These are phyloP conservation scores for Tricholoma hemisulphureum DNA, from an alignment of 768 basidiomycete species.

Conservation along the genomic window DNA sequence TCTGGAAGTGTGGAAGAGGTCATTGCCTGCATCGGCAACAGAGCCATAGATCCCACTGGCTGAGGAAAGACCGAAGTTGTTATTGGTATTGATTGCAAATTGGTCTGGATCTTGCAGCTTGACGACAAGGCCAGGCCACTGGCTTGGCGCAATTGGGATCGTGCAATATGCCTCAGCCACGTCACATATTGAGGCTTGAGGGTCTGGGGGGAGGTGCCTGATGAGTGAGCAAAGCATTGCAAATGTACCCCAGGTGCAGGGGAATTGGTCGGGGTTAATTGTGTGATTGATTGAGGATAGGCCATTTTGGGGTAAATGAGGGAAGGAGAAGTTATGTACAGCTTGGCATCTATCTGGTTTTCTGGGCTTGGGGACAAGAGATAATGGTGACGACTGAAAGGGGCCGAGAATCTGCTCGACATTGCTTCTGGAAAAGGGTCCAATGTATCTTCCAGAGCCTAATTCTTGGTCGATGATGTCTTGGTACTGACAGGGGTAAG, in stretches of 20 bases:
- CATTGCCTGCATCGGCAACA: background rate
- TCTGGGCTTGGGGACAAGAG: no score
- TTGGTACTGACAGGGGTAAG: no score
- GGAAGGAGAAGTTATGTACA: no score
- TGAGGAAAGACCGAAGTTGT: no score
- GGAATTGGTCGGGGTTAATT: conserved; percentile 33
- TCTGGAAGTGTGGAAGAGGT: conserved; percentile 26
- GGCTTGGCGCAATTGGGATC: conserved; percentile 24
- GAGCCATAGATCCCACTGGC: background rate
- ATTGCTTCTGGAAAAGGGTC: conserved; percentile 9
- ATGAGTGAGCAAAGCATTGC: conserved; percentile 26
- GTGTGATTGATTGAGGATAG: conserved; percentile 30
- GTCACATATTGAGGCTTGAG: conserved; percentile 35
- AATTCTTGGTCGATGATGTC: conserved; percentile 27
- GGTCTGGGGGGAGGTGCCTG: conserved; percentile 32
- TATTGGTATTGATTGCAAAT: no score
- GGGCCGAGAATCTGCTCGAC: conserved; percentile 28
- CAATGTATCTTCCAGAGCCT: conserved; percentile 20
- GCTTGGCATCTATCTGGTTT: no score
- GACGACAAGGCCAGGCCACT: no score
- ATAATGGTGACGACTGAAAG: no score
- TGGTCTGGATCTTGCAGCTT: no score
- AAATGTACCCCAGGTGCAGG: conserved; percentile 48
- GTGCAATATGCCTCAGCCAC: conserved; percentile 39
- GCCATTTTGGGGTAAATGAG: conserved; percentile 2